Evolutionary conservation across 768 basidiomycete genomes (phyloP).

Genomic region (Termitomyces bulborhizus): DNA sequence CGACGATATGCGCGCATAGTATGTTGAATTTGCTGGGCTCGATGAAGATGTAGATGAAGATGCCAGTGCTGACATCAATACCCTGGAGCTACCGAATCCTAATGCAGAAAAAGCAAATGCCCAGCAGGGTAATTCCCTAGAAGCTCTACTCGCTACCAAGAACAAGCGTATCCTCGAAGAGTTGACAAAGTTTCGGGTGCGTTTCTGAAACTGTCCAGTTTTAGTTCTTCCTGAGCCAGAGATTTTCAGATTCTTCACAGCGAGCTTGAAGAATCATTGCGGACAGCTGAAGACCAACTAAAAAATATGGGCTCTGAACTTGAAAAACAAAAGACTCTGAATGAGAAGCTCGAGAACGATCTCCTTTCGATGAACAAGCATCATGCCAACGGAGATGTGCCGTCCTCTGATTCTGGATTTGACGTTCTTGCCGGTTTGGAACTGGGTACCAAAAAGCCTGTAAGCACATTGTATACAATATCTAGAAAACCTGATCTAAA

Average conservation of each 20-base stretch:
- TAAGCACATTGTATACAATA: slow-evolving; percentile 16
- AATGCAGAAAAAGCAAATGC: slow-evolving; percentile 80
- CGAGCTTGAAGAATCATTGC: slow-evolving; percentile 71
- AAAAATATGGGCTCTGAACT: slow-evolving; percentile 57
- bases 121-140: slow-evolving; percentile 76
- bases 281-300: slow-evolving; percentile 51
- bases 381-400: slow-evolving; percentile 27
- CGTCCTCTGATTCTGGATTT: slow-evolving; percentile 25
- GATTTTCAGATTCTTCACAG: slow-evolving; percentile 64
- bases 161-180: slow-evolving; percentile 92
- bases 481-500: background rate
- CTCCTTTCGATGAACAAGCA: slow-evolving; percentile 75
- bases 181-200: slow-evolving; percentile 82
- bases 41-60: slow-evolving; percentile 69
- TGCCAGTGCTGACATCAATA: slow-evolving; percentile 30
- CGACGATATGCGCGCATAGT: slow-evolving; percentile 39
- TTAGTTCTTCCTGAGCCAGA: background rate
- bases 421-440: slow-evolving; percentile 74
- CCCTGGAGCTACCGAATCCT: slow-evolving; percentile 73
- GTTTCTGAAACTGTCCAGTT: slow-evolving; percentile 13
- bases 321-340: slow-evolving; percentile 71
- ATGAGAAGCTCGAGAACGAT: slow-evolving; percentile 90
- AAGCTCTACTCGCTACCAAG: slow-evolving; percentile 86
- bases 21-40: slow-evolving; percentile 90
- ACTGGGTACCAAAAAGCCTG: slow-evolving; percentile 49